Evolutionary conservation across 2,329 filamentous ascomycete genomes (phyloP), one percentile per base, ranked within the genome.

Genomic region (Alternaria burnsii): DNA sequence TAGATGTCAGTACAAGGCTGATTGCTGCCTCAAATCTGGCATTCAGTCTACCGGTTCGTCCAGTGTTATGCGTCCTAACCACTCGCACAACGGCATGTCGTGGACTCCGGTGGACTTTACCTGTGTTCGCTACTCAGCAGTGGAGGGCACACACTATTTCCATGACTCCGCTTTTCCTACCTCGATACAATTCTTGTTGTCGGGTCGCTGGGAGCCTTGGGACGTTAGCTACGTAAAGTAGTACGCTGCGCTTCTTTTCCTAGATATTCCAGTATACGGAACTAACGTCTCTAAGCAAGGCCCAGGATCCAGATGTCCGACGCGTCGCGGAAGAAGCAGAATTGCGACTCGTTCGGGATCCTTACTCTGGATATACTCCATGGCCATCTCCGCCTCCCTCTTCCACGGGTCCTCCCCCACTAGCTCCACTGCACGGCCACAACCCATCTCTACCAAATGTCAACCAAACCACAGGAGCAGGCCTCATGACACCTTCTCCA

Each of bases 91-190:
- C 66, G 70, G 57, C 61, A 76, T 75, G 73, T 71, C 73, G 67
- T 69, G 65, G 67, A 62, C 58, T 36, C 59, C 47, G 42, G 71
- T 76, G 20, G 68, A 76, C 57, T 72, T 75, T 48, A 65, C 61
- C 55, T 55, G 65, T 50, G 71, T 76, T 32, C 64, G 71, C 36
- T 76, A 72, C 61, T 75, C 73, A 10, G 63, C 66, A 16, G 58
- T 76, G 11, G 73, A 76, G 55, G 63, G 66, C 34, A 72, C 68
- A 16, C 70, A 76, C 56, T 76, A 71, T 55, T 76, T 76, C 51
- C 71, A 69, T 65, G 74, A 76, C 52, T 67, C 69, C 30, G 47
- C 55, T 1, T 65, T 68, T 48, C 72, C 74, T 20, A 61, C 69
- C n/a, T 58, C 69, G 5, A 71, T 76, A 44, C 73, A 75, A 59